These are phyloP conservation scores for Emmonsia crescens DNA, from an alignment of 2,329 filamentous ascomycete genomes.

Conservation along the genomic window DNA sequence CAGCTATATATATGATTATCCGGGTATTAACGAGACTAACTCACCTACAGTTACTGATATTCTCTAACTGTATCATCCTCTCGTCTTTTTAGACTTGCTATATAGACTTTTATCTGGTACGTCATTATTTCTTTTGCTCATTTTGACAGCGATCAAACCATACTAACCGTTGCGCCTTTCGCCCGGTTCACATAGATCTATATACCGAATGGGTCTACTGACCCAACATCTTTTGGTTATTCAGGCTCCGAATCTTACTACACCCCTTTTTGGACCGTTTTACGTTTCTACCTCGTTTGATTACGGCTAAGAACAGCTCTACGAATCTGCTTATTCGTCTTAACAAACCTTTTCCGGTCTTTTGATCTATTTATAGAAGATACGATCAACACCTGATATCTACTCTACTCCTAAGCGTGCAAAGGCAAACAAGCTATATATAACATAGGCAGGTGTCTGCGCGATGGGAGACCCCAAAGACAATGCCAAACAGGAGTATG, in stretches of 20 bases:
- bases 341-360: background rate
- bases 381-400: background rate
- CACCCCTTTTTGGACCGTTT: conserved; percentile 1
- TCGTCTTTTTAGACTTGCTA: background rate
- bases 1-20: background rate
- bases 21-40: background rate
- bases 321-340: background rate
- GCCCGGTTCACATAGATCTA: background rate
- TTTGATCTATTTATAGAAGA: background rate
- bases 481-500: conserved; percentile 18
- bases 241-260: background rate
- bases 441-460: background rate
- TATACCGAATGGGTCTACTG: conserved; percentile 3
- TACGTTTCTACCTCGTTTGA: conserved; percentile 1
- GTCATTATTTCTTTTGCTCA: background rate
- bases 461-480: conserved; percentile 12
- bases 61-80: background rate
- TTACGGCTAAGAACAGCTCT: background rate
- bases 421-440: background rate
- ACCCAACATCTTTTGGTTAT: background rate
- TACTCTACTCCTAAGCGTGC: background rate
- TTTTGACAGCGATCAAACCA: background rate
- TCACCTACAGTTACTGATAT: background rate
- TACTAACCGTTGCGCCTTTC: background rate
- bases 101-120: background rate